Conservation (phyloP, 2,329 filamentous ascomycete genomes). For the Venturia carpophila region DNA sequence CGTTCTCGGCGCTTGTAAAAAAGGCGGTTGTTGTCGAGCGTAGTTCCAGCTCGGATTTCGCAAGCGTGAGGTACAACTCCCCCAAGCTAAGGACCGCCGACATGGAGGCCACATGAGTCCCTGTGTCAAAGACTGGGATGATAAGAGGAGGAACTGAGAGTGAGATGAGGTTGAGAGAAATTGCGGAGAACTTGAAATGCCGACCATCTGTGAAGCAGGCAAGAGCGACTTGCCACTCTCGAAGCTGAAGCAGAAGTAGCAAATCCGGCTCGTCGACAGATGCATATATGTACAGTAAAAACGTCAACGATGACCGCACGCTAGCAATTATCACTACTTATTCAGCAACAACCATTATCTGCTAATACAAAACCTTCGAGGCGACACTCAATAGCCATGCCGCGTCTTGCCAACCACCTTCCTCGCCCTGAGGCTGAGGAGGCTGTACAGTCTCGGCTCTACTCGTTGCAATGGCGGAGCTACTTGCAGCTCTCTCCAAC, state of each 20-base stretch:
- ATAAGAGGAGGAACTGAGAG: neutral
- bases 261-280: neutral
- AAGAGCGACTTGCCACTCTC: neutral
- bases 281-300: too few relatives aligned
- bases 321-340: neutral
- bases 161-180: neutral
- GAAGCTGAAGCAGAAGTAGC: neutral
- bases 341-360: neutral
- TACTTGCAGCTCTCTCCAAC: constrained; percentile 29
- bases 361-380: constrained; percentile 32
- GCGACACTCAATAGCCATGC: constrained; percentile 51
- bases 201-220: neutral
- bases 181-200: neutral
- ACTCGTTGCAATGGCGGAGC: constrained; percentile 32
- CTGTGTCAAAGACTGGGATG: neutral
- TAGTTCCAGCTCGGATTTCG: constrained; percentile 21
- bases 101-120: constrained; percentile 15
- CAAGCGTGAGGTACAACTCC: constrained; percentile 20
- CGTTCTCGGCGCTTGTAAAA: neutral
- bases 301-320: neutral
- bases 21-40: constrained; percentile 3
- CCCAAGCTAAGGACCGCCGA: constrained; percentile 19
- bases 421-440: constrained; percentile 25
- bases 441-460: constrained; percentile 21
- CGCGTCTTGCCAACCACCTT: constrained; percentile 51